phyloP scores from a whole-genome alignment of 345 rosid genomes.

The Draba incana region DNA sequence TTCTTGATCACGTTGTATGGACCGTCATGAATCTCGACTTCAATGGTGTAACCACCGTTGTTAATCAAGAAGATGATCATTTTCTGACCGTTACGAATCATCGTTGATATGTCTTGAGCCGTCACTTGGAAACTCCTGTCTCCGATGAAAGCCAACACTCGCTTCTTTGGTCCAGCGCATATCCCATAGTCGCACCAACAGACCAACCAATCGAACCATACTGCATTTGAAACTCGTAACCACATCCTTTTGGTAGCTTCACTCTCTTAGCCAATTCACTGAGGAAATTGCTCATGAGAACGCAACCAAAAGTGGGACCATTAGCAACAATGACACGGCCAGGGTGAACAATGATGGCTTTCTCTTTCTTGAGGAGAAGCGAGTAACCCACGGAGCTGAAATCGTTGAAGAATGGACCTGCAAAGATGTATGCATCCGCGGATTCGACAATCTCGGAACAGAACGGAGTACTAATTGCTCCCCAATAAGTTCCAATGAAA shows the following conservation, averaged over 20 bases:
- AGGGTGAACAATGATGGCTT: conserved; percentile 6
- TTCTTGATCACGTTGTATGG: conserved; percentile 15
- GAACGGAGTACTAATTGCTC: conserved; percentile 5
- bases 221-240: conserved; percentile 20
- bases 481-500: conserved; percentile 16
- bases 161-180: conserved; percentile 13
- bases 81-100: not conserved
- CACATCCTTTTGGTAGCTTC: conserved; percentile 6
- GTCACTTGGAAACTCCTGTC: conserved; percentile 19
- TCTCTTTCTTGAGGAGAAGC: conserved; percentile 18
- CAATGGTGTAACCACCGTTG: conserved; percentile 13
- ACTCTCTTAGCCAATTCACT: not conserved
- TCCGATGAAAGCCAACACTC: conserved; percentile 12
- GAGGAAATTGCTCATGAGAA: conserved; percentile 1
- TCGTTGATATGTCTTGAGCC: conserved; percentile 18
- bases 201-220: conserved; percentile 19
- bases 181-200: conserved; percentile 11
- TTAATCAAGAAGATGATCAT: conserved; percentile 5
- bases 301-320: conserved; percentile 7
- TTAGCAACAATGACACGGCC: conserved; percentile 1
- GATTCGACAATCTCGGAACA: conserved; percentile 19
- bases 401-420: not conserved
- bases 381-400: conserved; percentile 7
- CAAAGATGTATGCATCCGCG: conserved; percentile 1
- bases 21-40: conserved; percentile 15